These are phyloP conservation scores for Pterulicium gracile DNA, from an alignment of 1,284 basidiomycete species.

Conservation along the genomic window DNA sequence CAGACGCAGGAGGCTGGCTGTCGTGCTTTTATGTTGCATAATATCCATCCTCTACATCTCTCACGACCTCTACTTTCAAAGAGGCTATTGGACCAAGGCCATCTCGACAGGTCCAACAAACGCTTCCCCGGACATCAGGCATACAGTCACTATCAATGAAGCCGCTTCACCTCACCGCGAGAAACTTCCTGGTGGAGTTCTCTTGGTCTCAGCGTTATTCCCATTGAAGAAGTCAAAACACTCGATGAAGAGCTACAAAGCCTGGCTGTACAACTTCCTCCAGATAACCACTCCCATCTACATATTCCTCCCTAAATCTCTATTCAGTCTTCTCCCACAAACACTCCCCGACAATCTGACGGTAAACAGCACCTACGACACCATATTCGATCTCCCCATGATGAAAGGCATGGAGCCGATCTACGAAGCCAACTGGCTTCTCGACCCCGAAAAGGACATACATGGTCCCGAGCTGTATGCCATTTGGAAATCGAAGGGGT, in stretches of 20 bases:
- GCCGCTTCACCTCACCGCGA: slow-evolving; percentile 1
- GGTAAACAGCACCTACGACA: slow-evolving; percentile 32
- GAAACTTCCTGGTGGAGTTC: too few relatives aligned
- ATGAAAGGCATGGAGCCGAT: slow-evolving; percentile 19
- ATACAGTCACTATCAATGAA: neutral
- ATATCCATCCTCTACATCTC: neutral
- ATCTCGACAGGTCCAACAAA: neutral
- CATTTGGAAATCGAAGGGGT: slow-evolving; percentile 42
- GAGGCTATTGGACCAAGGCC: neutral
- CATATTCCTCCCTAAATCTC: slow-evolving; percentile 34
- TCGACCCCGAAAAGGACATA: slow-evolving; percentile 28
- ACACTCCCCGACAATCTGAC: slow-evolving; percentile 24
- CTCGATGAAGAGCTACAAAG: slow-evolving; percentile 27
- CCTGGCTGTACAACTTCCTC: slow-evolving; percentile 32
- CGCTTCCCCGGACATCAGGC: neutral
- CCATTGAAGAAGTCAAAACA: slow-evolving; percentile 39
- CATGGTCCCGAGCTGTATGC: slow-evolving; percentile 41
- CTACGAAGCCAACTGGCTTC: slow-evolving; percentile 30
- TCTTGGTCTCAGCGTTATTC: slow-evolving; percentile 43
- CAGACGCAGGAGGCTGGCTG: too few relatives aligned
- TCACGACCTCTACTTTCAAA: neutral
- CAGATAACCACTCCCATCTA: slow-evolving; percentile 36
- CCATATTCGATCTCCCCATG: slow-evolving; percentile 37
- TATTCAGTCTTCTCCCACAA: slow-evolving; percentile 23
- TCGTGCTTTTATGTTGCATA: too few relatives aligned